Percentiles rank a stretch among this genome's conserved stretches.
phyloP scores from a whole-genome alignment of 192 early-diverging fungal genomes.

The Coemansia sp. region DNA sequence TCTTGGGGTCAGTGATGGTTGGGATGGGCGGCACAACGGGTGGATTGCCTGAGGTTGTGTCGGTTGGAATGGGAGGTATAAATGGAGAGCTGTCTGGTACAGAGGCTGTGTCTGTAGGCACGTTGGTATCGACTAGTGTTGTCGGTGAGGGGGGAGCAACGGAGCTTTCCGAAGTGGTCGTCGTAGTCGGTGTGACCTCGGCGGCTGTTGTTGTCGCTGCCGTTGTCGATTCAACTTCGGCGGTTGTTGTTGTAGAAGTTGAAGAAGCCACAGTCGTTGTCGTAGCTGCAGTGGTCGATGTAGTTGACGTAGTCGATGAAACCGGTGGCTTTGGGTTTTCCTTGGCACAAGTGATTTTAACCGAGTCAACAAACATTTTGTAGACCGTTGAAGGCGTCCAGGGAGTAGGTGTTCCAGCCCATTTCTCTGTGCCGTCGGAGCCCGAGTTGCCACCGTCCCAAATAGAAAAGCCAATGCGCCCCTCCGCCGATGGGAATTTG shows the following conservation, averaged over 20 bases:
- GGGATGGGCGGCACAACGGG: background rate
- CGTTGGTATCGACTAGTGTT: background rate
- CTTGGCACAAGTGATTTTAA: slow-evolving; percentile 34
- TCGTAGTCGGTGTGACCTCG: background rate
- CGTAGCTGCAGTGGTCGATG: background rate
- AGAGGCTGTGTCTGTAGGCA: background rate
- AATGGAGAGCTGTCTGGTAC: background rate
- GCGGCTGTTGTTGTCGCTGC: too few species aligned
- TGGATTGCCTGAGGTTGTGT: background rate
- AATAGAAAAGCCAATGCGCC: slow-evolving; percentile 61
- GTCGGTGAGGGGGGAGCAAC: background rate
- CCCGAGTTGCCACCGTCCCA: slow-evolving; percentile 65
- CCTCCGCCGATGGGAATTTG: slow-evolving; percentile 54
- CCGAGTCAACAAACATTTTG: slow-evolving; percentile 57
- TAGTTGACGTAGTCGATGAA: background rate
- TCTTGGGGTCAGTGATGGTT: background rate
- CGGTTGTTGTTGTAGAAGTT: background rate
- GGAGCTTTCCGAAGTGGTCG: background rate
- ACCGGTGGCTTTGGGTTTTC: background rate
- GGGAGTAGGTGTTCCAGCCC: slow-evolving; percentile 61
- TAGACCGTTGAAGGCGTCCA: slow-evolving; percentile 52
- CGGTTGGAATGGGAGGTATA: background rate
- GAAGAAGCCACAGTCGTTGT: background rate
- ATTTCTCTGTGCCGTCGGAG: slow-evolving; percentile 53
- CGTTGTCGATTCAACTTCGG: background rate